Percentiles rank a stretch among this genome's conserved stretches.
phyloP scores from a whole-genome alignment of 345 rosid species.

The Brassica carinata region DNA sequence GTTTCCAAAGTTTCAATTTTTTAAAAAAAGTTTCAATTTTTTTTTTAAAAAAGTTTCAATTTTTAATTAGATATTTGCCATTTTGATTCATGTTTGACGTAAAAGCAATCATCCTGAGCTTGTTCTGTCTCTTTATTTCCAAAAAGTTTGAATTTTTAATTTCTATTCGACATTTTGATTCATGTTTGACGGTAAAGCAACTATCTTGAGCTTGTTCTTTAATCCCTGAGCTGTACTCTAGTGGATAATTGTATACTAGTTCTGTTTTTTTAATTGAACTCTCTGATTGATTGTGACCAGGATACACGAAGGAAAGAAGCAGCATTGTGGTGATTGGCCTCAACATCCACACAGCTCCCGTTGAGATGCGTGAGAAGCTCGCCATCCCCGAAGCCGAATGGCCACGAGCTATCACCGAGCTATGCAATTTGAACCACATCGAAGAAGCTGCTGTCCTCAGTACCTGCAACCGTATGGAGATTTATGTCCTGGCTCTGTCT shows the following conservation, averaged over 20 bases:
- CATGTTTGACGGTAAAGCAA: constrained; percentile 15
- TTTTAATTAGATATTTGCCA: no score
- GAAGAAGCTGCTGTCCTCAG: not conserved
- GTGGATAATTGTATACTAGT: no score
- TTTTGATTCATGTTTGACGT: not conserved
- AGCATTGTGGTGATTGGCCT: no score
- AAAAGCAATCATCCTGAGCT: not conserved
- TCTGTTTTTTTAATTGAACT: not conserved
- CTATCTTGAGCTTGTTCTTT: not conserved
- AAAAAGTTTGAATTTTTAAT: no score
- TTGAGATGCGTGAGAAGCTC: no score
- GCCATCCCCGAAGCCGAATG: no score
- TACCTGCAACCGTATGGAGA: constrained; percentile 47
- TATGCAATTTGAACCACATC: not conserved
- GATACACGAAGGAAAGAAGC: no score
- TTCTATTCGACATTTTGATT: not conserved
- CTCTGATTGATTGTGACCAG: not conserved
- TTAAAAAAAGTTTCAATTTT: no score
- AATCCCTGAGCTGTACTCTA: no score
- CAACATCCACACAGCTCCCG: no score
- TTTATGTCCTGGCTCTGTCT: constrained; percentile 32
- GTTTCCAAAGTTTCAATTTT: no score
- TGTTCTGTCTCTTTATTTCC: not conserved
- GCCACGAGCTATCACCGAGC: not conserved
- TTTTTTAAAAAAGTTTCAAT: no score